Evolutionary conservation across 2,329 filamentous ascomycete species (phyloP).

Genomic region (Penicillium freii): DNA sequence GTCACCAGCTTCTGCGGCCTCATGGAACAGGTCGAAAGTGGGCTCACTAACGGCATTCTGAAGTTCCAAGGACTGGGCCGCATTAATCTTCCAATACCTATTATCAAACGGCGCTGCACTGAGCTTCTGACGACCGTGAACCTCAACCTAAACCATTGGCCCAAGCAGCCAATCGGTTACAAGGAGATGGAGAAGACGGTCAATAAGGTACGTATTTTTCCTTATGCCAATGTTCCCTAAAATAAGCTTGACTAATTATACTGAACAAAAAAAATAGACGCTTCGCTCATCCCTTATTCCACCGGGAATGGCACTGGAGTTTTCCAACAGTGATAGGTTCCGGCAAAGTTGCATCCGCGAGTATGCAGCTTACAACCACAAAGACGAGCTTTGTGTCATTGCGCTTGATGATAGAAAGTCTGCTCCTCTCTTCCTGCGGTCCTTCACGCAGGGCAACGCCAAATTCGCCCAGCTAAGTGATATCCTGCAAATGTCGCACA

Average conservation of each 20-base stretch:
- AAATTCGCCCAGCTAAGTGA: conserved; percentile 1
- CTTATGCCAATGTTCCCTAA: not conserved
- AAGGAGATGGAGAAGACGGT: not conserved
- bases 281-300: not conserved
- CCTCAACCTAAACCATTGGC: conserved; percentile 13
- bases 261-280: not conserved
- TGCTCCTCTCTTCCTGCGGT: conserved; percentile 2
- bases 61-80: conserved; percentile 3
- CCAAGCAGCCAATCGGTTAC: conserved; percentile 4
- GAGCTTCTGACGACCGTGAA: conserved; percentile 11
- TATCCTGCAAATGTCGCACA: not conserved
- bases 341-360: conserved; percentile 5
- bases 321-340: conserved; percentile 3
- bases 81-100: not conserved
- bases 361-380: conserved; percentile 12
- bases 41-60: not conserved
- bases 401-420: conserved; percentile 10
- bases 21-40: conserved; percentile 6
- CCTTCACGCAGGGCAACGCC: conserved; percentile 1
- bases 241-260: not conserved
- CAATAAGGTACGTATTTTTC: conserved; percentile 4
- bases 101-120: conserved; percentile 11
- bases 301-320: not conserved
- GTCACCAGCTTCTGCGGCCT: conserved; percentile 4
- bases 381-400: conserved; percentile 14